Base-by-base conservation (phyloP, 805 yeast species). In the Tetrapisispora pingtungensis region DNA sequence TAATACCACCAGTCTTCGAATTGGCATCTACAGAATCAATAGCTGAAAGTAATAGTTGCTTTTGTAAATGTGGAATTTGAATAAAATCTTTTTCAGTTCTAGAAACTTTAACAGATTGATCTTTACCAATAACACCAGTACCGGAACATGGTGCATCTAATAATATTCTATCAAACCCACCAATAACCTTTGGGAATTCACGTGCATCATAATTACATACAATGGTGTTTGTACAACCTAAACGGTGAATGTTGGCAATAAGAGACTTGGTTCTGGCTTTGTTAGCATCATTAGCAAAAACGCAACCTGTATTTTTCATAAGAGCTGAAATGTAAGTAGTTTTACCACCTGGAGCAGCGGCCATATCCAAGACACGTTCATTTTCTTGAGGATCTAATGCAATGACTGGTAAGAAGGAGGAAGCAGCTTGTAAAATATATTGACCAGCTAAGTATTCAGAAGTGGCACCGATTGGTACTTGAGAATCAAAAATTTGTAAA, bases 81-180 rank as follows among this genome's bases (percentile, higher is more conserved):
- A 90, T 81, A 67, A 90, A 93, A 67, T 93, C 99, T 66, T 88
- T 88, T 62, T 88, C 97, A 18, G 95, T 88, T 72, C 97, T 82
- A 50, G 84, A 81, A 13, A 84, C 81, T 67, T 93, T 93, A 49
- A 93, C 97, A 43, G 86, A 80, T 61, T 87, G 95, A 69, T 93
- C 98, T 70, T 93, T 93, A 48, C 96, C 93, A 61, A 93, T 93
- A 55, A 93, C 98, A 69, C 99, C 99, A 3, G 98, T 90, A 71
- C 99, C 99, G 7, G 98, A 88, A 69, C 99, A 93, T 53, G 99
- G 99, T 30, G 99, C 98, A 73, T 93, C 99, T 55, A 93, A 72
- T 51, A 93, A 70, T 33, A 93, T 80, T 67, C 98, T 79, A 65
- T 93, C 97, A 57, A 93, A 93, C 0, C 99, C 99, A 54, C 98